A percentile compares a stretch with the other conserved stretches of the same genome.
Evolutionary conservation across 2,329 filamentous ascomycete genomes (phyloP).

Genomic region (Scedosporium aurantiacum): DNA sequence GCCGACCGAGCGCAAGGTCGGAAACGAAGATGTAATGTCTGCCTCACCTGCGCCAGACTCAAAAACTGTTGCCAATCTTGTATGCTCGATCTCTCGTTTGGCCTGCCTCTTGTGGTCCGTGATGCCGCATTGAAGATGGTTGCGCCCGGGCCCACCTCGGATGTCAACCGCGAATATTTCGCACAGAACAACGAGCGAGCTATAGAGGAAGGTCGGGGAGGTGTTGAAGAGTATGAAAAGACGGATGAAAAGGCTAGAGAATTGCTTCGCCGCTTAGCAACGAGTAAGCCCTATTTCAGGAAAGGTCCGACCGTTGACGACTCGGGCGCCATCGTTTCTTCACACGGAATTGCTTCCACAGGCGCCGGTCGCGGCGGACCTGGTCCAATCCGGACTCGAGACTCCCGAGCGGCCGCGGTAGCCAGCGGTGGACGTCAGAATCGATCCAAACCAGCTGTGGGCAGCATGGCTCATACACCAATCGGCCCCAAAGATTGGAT

Average conservation of each 20-base stretch:
- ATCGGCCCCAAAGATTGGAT: constrained; percentile 62
- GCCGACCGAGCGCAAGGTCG: constrained; percentile 77
- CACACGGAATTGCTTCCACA: constrained; percentile 33
- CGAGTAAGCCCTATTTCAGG: constrained; percentile 90
- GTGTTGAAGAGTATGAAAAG: constrained; percentile 86
- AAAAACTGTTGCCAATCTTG: constrained; percentile 99
- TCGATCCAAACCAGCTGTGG: constrained; percentile 24
- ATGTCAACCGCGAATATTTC: constrained; percentile 94
- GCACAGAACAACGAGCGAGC: constrained; percentile 95
- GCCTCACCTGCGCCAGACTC: constrained; percentile 86
- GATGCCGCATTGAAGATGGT: constrained; percentile 98
- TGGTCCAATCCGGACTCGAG: constrained; percentile 70
- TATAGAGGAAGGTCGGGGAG: constrained; percentile 81
- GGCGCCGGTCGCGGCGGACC: constrained; percentile 50
- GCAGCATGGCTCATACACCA: constrained; percentile 56
- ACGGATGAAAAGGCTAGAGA: constrained; percentile 95
- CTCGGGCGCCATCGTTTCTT: constrained; percentile 16
- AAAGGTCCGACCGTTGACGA: constrained; percentile 69
- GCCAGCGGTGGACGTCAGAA: constrained; percentile 19
- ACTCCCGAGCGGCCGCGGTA: constrained; percentile 41
- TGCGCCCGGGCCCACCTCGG: constrained; percentile 80
- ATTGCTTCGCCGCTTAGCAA: constrained; percentile 69
- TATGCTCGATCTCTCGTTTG: constrained; percentile 96
- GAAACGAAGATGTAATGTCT: constrained; percentile 90
- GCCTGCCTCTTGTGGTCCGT: constrained; percentile 84